Evolutionary conservation across 2,329 filamentous ascomycete genomes (phyloP).

Genomic region (Botrytis byssoidea): DNA sequence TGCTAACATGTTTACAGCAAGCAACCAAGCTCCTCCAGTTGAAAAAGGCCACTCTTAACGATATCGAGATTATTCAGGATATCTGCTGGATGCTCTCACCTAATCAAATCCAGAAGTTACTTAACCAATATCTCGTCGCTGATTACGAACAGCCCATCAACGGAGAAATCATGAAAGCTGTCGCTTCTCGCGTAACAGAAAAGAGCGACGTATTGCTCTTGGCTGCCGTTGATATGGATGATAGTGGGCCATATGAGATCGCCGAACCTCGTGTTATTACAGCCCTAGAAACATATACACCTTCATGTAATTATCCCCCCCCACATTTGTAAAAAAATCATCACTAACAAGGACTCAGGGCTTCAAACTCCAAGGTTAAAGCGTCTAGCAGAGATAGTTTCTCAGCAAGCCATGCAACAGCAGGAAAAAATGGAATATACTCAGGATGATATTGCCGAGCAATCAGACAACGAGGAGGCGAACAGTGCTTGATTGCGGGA

Average conservation of each 20-base stretch:
- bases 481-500: constrained; percentile 33
- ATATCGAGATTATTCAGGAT: constrained; percentile 99
- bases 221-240: constrained; percentile 96
- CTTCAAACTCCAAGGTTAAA: constrained; percentile 94
- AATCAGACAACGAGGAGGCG: constrained; percentile 39
- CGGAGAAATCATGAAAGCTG: constrained; percentile 99
- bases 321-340: background rate
- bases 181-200: constrained; percentile 93
- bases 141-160: constrained; percentile 99
- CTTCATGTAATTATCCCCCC: constrained; percentile 71
- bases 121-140: constrained; percentile 97
- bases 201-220: constrained; percentile 96
- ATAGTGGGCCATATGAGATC: constrained; percentile 97
- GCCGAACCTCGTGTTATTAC: constrained; percentile 95
- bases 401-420: constrained; percentile 91
- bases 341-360: constrained; percentile 55
- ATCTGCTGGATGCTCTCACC: constrained; percentile 99
- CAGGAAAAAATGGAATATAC: constrained; percentile 76
- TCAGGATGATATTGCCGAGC: constrained; percentile 49
- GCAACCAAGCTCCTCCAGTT: constrained; percentile 96
- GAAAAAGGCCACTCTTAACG: constrained; percentile 98
- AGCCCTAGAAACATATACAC: constrained; percentile 95
- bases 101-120: constrained; percentile 97
- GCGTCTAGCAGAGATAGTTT: constrained; percentile 96
- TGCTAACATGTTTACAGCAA: constrained; percentile 57